phyloP scores from a whole-genome alignment of 257 asterid species.

The Forsythia viridissima region DNA sequence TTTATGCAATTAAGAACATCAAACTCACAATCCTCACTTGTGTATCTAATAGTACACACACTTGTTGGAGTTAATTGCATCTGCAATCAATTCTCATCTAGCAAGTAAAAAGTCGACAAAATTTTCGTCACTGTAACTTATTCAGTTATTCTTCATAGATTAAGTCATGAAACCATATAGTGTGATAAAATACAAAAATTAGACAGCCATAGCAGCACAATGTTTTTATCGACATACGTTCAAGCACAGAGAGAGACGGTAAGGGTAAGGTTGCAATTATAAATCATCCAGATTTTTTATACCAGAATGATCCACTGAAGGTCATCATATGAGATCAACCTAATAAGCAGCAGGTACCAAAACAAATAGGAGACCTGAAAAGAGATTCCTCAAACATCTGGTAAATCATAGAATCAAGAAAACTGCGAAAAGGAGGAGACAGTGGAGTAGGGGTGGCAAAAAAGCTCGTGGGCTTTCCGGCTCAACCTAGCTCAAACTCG shows the following conservation, averaged over 20 bases:
- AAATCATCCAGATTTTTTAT: not conserved
- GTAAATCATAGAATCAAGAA: not conserved
- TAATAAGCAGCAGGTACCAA: not conserved
- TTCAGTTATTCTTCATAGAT: no score
- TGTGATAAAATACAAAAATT: not conserved
- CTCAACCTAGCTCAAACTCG: no score
- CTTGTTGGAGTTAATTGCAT: not conserved
- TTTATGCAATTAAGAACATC: not conserved
- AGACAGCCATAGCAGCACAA: not conserved
- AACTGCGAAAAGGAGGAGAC: not conserved
- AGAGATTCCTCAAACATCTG: not conserved
- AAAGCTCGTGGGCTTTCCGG: no score
- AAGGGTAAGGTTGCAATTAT: not conserved
- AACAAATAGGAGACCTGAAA: not conserved
- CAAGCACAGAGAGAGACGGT: not conserved
- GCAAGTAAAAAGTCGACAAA: no score
- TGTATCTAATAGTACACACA: not conserved
- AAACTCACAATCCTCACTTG: not conserved
- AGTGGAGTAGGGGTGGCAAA: no score
- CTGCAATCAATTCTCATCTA: not conserved
- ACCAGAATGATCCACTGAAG: not conserved
- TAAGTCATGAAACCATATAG: not conserved
- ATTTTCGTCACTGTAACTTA: not conserved
- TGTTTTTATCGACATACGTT: no score
- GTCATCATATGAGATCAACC: not conserved